A percentile compares a stretch with the other conserved stretches of the same genome.
These are phyloP conservation scores for Pythium scleroteichum DNA, from an alignment of 352 stramenopile genomes.

Conservation along the genomic window DNA sequence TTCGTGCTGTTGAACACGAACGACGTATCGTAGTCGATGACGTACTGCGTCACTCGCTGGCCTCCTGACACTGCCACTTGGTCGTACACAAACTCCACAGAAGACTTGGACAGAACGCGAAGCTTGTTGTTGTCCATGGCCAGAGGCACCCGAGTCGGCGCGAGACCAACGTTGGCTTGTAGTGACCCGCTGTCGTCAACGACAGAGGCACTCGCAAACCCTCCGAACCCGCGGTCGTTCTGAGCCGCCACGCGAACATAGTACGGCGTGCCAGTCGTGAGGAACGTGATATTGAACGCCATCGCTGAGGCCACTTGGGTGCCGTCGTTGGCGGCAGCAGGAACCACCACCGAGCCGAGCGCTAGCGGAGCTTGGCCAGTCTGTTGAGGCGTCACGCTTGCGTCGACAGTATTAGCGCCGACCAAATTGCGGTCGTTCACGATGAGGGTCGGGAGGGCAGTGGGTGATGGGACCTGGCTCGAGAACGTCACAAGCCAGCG, in stretches of 20 bases:
- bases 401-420: slow-evolving; percentile 33
- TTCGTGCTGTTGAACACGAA: slow-evolving; percentile 34
- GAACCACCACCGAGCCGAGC: slow-evolving; percentile 41
- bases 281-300: slow-evolving; percentile 54
- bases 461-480: slow-evolving; percentile 43
- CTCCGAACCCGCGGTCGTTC: slow-evolving; percentile 83
- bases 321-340: slow-evolving; percentile 1
- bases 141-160: slow-evolving; percentile 55
- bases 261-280: slow-evolving; percentile 65
- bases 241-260: slow-evolving; percentile 77
- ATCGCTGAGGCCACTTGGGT: slow-evolving; percentile 7
- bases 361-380: slow-evolving; percentile 35
- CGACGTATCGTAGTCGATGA: slow-evolving; percentile 46
- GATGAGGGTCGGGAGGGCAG: slow-evolving; percentile 42
- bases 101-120: slow-evolving; percentile 34
- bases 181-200: slow-evolving; percentile 4
- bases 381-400: slow-evolving; percentile 25
- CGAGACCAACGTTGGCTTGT: slow-evolving; percentile 24
- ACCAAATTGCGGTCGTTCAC: slow-evolving; percentile 54
- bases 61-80: slow-evolving; percentile 60
- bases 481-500: slow-evolving; percentile 91
- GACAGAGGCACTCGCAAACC: slow-evolving; percentile 43
- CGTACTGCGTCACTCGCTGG: slow-evolving; percentile 53
- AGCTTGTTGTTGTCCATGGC: slow-evolving; percentile 48
- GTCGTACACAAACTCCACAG: slow-evolving; percentile 63